These are phyloP conservation scores for Fomitiporia mediterranea DNA, from an alignment of 1,284 basidiomycete genomes.

Conservation along the genomic window DNA sequence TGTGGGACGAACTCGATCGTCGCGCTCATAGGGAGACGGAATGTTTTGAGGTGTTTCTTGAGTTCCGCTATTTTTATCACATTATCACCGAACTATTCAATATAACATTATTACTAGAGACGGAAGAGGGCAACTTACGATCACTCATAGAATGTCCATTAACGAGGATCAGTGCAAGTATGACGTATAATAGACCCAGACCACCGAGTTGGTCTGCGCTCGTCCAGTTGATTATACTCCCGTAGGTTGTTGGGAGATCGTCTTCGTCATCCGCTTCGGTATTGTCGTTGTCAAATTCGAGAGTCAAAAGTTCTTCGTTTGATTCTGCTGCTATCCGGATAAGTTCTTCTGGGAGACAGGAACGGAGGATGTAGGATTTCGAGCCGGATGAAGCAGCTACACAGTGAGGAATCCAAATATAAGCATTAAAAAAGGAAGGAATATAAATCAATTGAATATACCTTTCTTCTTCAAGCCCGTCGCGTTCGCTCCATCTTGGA, in stretches of 20 bases:
- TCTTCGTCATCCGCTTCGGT: constrained; percentile 37
- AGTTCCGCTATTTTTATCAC: constrained; percentile 53
- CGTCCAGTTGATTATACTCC: constrained; percentile 68
- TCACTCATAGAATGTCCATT: constrained; percentile 64
- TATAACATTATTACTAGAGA: neutral
- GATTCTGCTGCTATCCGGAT: constrained; percentile 54
- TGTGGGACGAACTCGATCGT: constrained; percentile 45
- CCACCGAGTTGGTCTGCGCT: constrained; percentile 55
- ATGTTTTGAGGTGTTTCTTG: constrained; percentile 53
- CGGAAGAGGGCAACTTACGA: constrained; percentile 47
- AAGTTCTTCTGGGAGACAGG: constrained; percentile 48
- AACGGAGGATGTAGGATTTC: constrained; percentile 74
- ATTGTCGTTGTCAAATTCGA: constrained; percentile 23
- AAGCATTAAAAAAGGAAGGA: neutral
- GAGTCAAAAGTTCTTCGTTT: constrained; percentile 51
- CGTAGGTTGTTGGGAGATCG: constrained; percentile 39
- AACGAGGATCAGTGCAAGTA: constrained; percentile 68
- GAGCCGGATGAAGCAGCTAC: constrained; percentile 52
- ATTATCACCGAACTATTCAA: neutral
- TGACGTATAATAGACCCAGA: constrained; percentile 61
- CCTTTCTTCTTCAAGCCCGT: constrained; percentile 56
- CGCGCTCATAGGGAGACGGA: constrained; percentile 46
- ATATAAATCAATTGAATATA: constrained; percentile 20
- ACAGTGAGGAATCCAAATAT: neutral
- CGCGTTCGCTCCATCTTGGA: constrained; percentile 40